Evolutionary conservation across 2,329 filamentous ascomycete species (phyloP).

Genomic region (Phaeosphaeriaceae sp.): DNA sequence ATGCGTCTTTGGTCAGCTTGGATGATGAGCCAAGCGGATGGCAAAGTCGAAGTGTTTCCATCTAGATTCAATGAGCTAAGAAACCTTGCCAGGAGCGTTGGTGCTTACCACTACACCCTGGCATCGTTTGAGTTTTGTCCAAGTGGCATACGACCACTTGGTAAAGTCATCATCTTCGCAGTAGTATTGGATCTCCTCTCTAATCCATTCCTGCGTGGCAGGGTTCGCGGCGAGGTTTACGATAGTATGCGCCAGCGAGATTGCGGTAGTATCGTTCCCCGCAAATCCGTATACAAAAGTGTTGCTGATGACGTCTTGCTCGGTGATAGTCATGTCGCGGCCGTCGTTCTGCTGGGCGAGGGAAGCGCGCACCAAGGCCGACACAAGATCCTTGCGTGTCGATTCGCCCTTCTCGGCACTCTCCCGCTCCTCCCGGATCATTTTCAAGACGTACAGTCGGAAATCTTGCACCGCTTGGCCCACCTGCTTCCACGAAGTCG

Average conservation of each 20-base stretch:
- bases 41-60: slow-evolving; percentile 18
- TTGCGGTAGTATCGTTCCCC: neutral
- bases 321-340: neutral
- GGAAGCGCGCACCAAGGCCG: neutral
- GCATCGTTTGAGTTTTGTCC: neutral
- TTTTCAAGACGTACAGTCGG: neutral
- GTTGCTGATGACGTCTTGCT: slow-evolving; percentile 1
- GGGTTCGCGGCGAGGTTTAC: neutral
- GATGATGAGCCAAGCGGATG: slow-evolving; percentile 10
- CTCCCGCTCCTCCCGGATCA: neutral
- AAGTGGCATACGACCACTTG: slow-evolving; percentile 12
- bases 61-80: slow-evolving; percentile 26
- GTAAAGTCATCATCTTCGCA: neutral
- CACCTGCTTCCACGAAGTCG: neutral
- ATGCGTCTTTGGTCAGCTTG: slow-evolving; percentile 6
- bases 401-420: neutral
- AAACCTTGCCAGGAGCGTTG: neutral
- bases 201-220: neutral
- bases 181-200: neutral
- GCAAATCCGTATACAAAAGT: neutral
- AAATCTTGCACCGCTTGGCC: neutral
- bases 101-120: neutral
- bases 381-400: neutral
- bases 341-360: neutral
- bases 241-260: neutral